Percentiles rank a stretch among this genome's conserved stretches.
Evolutionary conservation across 306 rosid genomes (phyloP).

Genomic region (Hylodesmum podocarpum): DNA sequence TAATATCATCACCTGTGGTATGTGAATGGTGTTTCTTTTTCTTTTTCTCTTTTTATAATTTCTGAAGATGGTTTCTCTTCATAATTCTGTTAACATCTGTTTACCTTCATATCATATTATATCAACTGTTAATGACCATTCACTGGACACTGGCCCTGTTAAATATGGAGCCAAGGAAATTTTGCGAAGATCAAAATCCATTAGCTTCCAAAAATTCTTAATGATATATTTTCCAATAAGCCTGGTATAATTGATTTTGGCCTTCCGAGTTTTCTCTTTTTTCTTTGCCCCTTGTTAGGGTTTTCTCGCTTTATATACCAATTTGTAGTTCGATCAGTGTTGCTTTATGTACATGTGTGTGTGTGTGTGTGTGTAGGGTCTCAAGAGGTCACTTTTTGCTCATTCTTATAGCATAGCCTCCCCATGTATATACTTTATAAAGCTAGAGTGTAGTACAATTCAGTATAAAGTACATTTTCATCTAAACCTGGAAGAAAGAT

Average conservation of each 20-base stretch:
- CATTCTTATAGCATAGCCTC: background rate
- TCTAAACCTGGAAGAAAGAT: slow-evolving; percentile 16
- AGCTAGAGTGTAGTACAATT: background rate
- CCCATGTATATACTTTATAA: background rate
- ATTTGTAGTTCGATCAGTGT: slow-evolving; percentile 9
- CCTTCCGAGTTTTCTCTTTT: slow-evolving; percentile 4
- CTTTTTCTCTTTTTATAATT: background rate
- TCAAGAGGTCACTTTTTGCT: background rate
- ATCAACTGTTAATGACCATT: background rate
- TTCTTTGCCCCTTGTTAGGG: background rate
- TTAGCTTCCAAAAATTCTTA: slow-evolving; percentile 5
- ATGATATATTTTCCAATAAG: slow-evolving; percentile 24
- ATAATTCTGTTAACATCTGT: background rate
- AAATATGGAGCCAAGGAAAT: background rate
- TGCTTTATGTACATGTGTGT: background rate
- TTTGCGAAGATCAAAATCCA: background rate
- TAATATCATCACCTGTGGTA: slow-evolving; percentile 92
- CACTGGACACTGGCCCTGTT: background rate
- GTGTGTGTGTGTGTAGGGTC: background rate
- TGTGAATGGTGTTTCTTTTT: slow-evolving; percentile 25
- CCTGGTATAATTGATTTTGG: slow-evolving; percentile 1
- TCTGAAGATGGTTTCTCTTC: slow-evolving; percentile 12
- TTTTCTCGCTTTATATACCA: background rate
- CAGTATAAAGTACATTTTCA: background rate
- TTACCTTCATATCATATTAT: background rate